A percentile compares a stretch with the other conserved stretches of the same genome.
Evolutionary conservation across 2,329 filamentous ascomycete genomes (phyloP).

Genomic region (Trichophyton mentagrophytes): DNA sequence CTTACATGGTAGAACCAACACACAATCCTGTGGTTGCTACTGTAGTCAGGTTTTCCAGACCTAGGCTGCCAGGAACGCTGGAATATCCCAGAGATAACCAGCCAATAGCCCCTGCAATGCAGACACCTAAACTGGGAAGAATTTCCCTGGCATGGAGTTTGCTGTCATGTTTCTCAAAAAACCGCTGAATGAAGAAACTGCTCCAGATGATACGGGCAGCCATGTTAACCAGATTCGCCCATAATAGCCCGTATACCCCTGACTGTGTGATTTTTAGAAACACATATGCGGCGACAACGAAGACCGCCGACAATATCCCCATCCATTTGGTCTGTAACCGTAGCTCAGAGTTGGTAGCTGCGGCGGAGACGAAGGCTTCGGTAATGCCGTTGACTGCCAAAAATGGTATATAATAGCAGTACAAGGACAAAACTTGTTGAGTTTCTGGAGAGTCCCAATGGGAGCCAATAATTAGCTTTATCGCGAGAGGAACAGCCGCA

Average conservation of each 20-base stretch:
- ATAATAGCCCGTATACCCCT: constrained; percentile 69
- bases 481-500: constrained; percentile 56
- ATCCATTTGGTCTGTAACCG: constrained; percentile 72
- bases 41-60: neutral
- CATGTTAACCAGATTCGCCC: constrained; percentile 88
- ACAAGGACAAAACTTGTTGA: constrained; percentile 58
- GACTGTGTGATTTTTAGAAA: constrained; percentile 56
- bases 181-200: constrained; percentile 53
- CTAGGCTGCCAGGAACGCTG: neutral
- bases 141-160: constrained; percentile 33
- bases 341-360: constrained; percentile 63
- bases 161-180: constrained; percentile 41
- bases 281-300: constrained; percentile 60
- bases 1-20: neutral
- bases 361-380: constrained; percentile 84
- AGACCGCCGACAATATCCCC: constrained; percentile 64
- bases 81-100: constrained; percentile 16
- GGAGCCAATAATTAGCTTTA: constrained; percentile 62
- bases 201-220: constrained; percentile 72
- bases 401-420: constrained; percentile 88
- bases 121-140: constrained; percentile 34
- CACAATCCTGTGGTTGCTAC: neutral
- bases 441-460: constrained; percentile 66
- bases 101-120: constrained; percentile 35
- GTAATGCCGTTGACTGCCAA: constrained; percentile 82